Percentiles rank a stretch among this genome's conserved stretches.
Conservation (phyloP, 2,329 filamentous ascomycete species). For the Cryoendolithus antarcticus region DNA sequence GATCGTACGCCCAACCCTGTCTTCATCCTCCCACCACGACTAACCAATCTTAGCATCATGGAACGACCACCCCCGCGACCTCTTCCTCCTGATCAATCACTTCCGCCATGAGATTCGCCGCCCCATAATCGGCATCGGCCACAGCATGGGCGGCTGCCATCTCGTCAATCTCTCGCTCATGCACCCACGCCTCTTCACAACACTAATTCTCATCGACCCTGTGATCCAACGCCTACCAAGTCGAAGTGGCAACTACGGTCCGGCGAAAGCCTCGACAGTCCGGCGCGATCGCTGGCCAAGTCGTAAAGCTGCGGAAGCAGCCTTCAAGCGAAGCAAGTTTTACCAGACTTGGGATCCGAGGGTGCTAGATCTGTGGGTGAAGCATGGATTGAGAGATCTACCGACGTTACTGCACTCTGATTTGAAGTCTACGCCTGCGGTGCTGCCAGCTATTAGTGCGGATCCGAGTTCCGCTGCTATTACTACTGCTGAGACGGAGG, state of each 20-base stretch:
- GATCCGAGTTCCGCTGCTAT: slow-evolving; percentile 14
- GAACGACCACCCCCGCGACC: slow-evolving; percentile 74
- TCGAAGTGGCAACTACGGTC: slow-evolving; percentile 23
- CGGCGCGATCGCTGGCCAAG: slow-evolving; percentile 78
- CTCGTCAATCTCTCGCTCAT: slow-evolving; percentile 60
- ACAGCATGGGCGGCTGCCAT: slow-evolving; percentile 74
- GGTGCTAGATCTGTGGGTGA: slow-evolving; percentile 61
- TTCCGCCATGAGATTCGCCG: slow-evolving; percentile 70
- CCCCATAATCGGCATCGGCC: slow-evolving; percentile 72
- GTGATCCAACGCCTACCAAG: slow-evolving; percentile 50
- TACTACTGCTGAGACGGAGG: slow-evolving; percentile 28
- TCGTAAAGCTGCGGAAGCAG: slow-evolving; percentile 50
- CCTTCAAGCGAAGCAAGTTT: slow-evolving; percentile 59
- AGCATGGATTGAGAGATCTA: slow-evolving; percentile 61
- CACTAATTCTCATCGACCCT: slow-evolving; percentile 71
- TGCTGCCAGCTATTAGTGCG: slow-evolving; percentile 15
- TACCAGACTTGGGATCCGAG: slow-evolving; percentile 73
- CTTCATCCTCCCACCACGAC: neutral
- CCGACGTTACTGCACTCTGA: slow-evolving; percentile 51
- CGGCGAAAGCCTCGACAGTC: slow-evolving; percentile 46
- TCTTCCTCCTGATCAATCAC: slow-evolving; percentile 72
- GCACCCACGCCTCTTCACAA: slow-evolving; percentile 68
- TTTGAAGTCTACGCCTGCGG: slow-evolving; percentile 9
- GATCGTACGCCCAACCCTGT: slow-evolving; percentile 50
- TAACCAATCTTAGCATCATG: slow-evolving; percentile 52